Evolutionary conservation across 179 eudicot genomes (phyloP), one percentile per base, ranked within the genome.

Genomic region (Camellia oleifera): DNA sequence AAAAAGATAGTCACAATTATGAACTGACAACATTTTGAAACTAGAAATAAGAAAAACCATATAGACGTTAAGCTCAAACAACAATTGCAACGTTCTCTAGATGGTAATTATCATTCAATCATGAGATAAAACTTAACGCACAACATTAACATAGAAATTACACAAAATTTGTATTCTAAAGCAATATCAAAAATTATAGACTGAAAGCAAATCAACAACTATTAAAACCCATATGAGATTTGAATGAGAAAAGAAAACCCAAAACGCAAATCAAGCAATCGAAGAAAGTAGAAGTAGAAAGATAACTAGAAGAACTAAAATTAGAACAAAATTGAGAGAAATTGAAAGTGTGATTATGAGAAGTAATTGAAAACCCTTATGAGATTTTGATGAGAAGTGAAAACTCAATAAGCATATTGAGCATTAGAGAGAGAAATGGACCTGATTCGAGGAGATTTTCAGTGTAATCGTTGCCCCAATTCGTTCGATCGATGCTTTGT

Each of bases 401-500:
- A 67, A 67, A 53, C 74, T 71, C 65, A 67, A 40, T 4, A 66
- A 52, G 73, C 40, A 17, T 61, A 77, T 7, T 10, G 8, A 20
- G 48, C 11, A 2, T 5, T 13, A 8, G n/a, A 6, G 53, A 32
- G 17, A 65, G 63, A 32, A 53, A 67, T 50, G 67, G 4, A 77
- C 80, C 80, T 68, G 74, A 53, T 66, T 53, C 32, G 80, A 45
- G 74, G 40, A 26, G 23, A 53, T 32, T 10, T 64, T 32, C 32
- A 71, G 12, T 63, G 45, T 23, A 7, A 32, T 23, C 2, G 53
- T 32, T 67, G 8, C 64, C 65, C 74, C 73, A 26, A 66, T 15
- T 5, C 4, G 63, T 32, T 54, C 40, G 80, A 77, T 77, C 80
- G 80, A 54, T 66, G 54, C n/a, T 23, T 58, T 58, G 78, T 45